Evolutionary conservation across 345 rosid genomes (phyloP).

Genomic region (Xanthoceras sorbifolium): DNA sequence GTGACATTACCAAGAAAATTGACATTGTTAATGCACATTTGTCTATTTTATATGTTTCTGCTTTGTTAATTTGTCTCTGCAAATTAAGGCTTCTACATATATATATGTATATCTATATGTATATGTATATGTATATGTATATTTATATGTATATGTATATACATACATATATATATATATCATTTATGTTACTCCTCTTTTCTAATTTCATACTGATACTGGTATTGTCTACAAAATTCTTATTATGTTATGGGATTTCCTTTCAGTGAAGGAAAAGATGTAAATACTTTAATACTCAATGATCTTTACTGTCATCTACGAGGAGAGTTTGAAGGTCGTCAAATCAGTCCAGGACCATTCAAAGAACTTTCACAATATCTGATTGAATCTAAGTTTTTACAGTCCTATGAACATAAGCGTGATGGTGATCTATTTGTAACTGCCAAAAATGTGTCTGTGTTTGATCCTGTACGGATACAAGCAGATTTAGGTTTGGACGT

Average conservation of each 20-base stretch:
- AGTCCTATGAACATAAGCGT: conserved; percentile 45
- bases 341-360: conserved; percentile 77
- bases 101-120: too few species aligned
- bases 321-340: conserved; percentile 91
- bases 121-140: too few species aligned
- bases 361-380: conserved; percentile 79
- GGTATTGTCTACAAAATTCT: neutral
- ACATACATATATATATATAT: too few species aligned
- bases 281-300: conserved; percentile 58
- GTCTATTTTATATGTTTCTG: neutral
- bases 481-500: conserved; percentile 60
- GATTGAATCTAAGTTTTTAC: conserved; percentile 55
- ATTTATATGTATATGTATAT: too few species aligned
- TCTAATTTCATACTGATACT: neutral
- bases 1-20: neutral
- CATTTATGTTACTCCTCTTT: neutral
- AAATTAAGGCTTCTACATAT: neutral
- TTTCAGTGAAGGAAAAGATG: conserved; percentile 73
- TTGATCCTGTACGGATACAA: conserved; percentile 47
- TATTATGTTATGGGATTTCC: conserved; percentile 24
- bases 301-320: conserved; percentile 81
- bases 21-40: neutral
- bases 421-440: conserved; percentile 28
- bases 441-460: conserved; percentile 40
- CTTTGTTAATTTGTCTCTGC: neutral